These are phyloP conservation scores for Nicotiana undulata DNA, from an alignment of 257 asterid species.

Conservation along the genomic window DNA sequence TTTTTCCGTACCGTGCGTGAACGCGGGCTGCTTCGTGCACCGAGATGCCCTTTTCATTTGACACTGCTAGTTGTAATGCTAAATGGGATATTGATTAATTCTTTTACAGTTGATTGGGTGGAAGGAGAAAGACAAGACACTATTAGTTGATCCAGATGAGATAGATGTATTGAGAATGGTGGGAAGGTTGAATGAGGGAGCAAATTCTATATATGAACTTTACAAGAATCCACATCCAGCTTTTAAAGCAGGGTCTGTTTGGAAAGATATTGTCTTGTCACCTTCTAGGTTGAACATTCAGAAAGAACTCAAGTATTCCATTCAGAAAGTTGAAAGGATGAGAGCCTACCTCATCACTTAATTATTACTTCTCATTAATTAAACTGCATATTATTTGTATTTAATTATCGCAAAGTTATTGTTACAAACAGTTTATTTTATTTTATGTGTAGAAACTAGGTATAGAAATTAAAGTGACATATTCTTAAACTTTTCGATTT, in stretches of 20 bases:
- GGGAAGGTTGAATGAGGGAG: conserved; percentile 57
- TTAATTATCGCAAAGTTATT: neutral
- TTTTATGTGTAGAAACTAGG: neutral
- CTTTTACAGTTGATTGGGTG: conserved; percentile 76
- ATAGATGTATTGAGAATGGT: conserved; percentile 48
- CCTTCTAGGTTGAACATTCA: conserved; percentile 93
- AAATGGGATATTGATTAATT: neutral
- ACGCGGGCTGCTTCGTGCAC: too few relatives aligned
- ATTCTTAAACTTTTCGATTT: too few relatives aligned
- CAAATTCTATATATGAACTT: conserved; percentile 70
- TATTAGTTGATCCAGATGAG: conserved; percentile 90
- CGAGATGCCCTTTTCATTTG: too few relatives aligned
- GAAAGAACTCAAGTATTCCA: conserved; percentile 84
- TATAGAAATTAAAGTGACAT: too few relatives aligned
- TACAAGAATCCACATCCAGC: conserved; percentile 69
- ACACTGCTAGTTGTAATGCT: neutral
- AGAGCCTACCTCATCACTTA: neutral
- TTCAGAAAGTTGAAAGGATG: conserved; percentile 64
- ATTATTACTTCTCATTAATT: neutral
- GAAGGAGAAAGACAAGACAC: conserved; percentile 82
- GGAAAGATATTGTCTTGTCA: conserved; percentile 93
- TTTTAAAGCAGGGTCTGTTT: conserved; percentile 64
- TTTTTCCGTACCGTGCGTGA: too few relatives aligned
- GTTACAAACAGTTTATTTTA: neutral
- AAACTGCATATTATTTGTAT: neutral